Conservation (phyloP, 768 basidiomycete genomes). For the Kwoniella dejecticola region DNA sequence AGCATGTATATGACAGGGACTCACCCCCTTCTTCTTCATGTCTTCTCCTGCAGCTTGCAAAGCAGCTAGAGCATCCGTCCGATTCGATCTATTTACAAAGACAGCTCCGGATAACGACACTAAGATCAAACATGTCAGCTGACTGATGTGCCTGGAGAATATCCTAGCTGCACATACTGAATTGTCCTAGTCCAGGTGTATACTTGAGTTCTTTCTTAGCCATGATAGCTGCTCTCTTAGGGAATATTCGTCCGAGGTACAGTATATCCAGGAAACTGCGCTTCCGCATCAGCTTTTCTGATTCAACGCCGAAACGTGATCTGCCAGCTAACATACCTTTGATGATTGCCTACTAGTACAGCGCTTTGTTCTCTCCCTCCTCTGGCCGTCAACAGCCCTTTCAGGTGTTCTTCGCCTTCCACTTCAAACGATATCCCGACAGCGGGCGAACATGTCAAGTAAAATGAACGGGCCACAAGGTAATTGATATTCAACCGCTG, state of each 20-base stretch:
- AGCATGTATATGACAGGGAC: no score
- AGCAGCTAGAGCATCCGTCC: conserved; percentile 68
- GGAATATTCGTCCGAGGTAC: conserved; percentile 80
- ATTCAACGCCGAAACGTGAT: neutral
- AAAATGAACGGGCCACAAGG: conserved; percentile 81
- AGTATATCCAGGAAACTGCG: conserved; percentile 61
- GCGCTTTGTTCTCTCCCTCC: conserved; percentile 56
- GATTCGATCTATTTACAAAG: conserved; percentile 86
- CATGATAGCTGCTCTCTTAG: conserved; percentile 79
- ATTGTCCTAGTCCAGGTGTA: conserved; percentile 81
- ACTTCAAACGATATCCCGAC: conserved; percentile 72
- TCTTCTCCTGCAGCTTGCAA: conserved; percentile 73
- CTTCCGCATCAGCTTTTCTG: neutral
- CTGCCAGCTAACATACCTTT: conserved; percentile 59
- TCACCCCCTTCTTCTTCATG: conserved; percentile 64
- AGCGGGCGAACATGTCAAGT: conserved; percentile 65
- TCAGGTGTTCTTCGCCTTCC: conserved; percentile 82
- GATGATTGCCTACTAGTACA: conserved; percentile 84
- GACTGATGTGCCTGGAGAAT: conserved; percentile 5
- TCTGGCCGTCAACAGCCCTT: conserved; percentile 47
- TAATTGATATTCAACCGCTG: conserved; percentile 76
- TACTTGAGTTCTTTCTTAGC: conserved; percentile 87
- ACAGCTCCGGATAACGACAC: conserved; percentile 84
- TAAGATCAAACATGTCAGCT: conserved; percentile 18
- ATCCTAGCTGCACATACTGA: conserved; percentile 64